Evolutionary conservation across 345 rosid genomes (phyloP).

Genomic region (Linum usitatissimum): DNA sequence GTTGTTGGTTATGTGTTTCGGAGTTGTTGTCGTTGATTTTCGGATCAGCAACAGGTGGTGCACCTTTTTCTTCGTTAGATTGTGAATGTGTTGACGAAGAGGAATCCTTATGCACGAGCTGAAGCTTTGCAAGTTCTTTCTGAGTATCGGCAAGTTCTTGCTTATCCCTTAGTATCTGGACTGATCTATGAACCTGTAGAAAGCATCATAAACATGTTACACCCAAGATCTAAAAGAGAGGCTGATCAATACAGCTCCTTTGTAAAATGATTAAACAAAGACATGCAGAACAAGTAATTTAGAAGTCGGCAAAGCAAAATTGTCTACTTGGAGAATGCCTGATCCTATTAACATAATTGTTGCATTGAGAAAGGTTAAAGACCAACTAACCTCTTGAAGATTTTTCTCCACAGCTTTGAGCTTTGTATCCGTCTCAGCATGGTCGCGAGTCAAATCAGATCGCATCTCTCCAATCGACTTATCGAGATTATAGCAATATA

Average conservation of each 20-base stretch:
- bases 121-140: conserved; percentile 87
- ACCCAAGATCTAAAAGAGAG: too few species aligned
- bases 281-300: too few species aligned
- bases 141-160: conserved; percentile 95
- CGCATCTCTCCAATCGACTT: conserved; percentile 93
- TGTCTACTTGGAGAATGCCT: not conserved
- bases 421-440: conserved; percentile 65
- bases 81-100: conserved; percentile 59
- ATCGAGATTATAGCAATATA: conserved; percentile 88
- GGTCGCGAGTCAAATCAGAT: conserved; percentile 56
- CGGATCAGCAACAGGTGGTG: conserved; percentile 41
- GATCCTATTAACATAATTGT: not conserved
- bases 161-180: conserved; percentile 93
- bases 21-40: conserved; percentile 45
- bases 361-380: not conserved
- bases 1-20: conserved; percentile 63
- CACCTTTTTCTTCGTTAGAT: conserved; percentile 53
- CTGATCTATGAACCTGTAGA: conserved; percentile 90
- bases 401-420: conserved; percentile 87
- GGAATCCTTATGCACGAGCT: conserved; percentile 75
- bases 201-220: conserved; percentile 11
- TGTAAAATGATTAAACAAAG: too few species aligned
- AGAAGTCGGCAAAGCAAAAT: too few species aligned
- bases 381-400: conserved; percentile 69
- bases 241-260: too few species aligned